Evolutionary conservation across 2,329 filamentous ascomycete genomes (phyloP).

Genomic region (Ceratocystis cubensis): DNA sequence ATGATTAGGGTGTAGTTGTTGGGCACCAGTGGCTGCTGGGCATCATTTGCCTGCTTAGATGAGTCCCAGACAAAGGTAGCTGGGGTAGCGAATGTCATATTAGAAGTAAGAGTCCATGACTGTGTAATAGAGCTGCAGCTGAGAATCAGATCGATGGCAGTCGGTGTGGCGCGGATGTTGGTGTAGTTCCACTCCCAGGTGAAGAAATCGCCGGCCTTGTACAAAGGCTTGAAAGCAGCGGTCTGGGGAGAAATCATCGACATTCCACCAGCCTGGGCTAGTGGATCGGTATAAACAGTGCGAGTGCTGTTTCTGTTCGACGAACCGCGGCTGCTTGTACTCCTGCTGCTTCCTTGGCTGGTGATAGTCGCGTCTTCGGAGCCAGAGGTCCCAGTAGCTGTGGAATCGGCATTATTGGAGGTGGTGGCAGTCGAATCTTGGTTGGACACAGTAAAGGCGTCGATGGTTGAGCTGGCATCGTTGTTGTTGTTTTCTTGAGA

Average conservation of each 20-base stretch:
- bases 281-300: conserved; percentile 32
- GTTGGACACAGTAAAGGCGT: conserved; percentile 13
- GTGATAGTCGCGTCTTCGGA: conserved; percentile 25
- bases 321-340: conserved; percentile 21
- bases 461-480: not conserved
- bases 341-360: conserved; percentile 23
- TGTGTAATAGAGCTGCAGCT: conserved; percentile 41
- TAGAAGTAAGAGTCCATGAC: conserved; percentile 49
- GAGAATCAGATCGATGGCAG: conserved; percentile 47
- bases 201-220: conserved; percentile 47
- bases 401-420: conserved; percentile 33
- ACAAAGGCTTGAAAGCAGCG: conserved; percentile 36
- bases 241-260: conserved; percentile 41
- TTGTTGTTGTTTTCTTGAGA: not conserved
- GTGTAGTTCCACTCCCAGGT: conserved; percentile 57
- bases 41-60: conserved; percentile 35
- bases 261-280: conserved; percentile 33
- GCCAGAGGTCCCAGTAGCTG: conserved; percentile 25
- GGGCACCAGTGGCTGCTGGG: conserved; percentile 37
- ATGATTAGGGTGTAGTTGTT: conserved; percentile 50
- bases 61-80: conserved; percentile 49
- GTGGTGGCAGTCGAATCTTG: conserved; percentile 21
- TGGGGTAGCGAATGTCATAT: conserved; percentile 45
- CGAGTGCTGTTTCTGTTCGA: conserved; percentile 25
- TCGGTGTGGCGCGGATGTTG: conserved; percentile 43